Evolutionary conservation across 73 alveolate species (phyloP).

Genomic region (Paramecium pentaurelia): DNA sequence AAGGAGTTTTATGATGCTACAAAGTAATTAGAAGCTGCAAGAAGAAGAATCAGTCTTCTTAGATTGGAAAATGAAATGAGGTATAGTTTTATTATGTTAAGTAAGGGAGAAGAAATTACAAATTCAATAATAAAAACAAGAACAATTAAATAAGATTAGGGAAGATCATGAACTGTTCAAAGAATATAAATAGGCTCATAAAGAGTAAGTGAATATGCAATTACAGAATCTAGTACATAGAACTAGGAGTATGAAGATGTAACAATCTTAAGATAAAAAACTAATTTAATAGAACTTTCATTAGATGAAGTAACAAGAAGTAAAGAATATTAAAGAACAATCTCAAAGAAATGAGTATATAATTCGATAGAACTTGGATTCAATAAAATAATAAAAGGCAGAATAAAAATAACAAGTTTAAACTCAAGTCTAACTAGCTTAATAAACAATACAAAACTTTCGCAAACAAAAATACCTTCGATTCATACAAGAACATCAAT

Average conservation of each 20-base stretch:
- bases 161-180: slow-evolving; percentile 24
- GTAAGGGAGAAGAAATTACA: slow-evolving; percentile 20
- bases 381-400: neutral
- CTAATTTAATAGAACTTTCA: neutral
- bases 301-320: slow-evolving; percentile 5
- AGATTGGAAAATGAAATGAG: slow-evolving; percentile 28
- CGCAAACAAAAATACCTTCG: neutral
- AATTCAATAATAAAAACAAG: neutral
- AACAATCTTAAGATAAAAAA: neutral
- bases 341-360: slow-evolving; percentile 1
- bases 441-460: neutral
- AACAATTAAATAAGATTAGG: neutral
- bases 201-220: neutral
- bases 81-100: neutral
- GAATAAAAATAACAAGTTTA: slow-evolving; percentile 22
- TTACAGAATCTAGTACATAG: neutral
- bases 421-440: neutral
- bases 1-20: slow-evolving; percentile 4
- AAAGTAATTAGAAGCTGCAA: neutral
- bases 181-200: neutral
- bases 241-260: neutral
- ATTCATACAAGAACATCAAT: neutral
- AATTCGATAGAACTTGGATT: neutral
- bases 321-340: neutral
- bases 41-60: neutral